phyloP scores from a whole-genome alignment of 78 protist genomes.

The Dictyostelium intermedium region DNA sequence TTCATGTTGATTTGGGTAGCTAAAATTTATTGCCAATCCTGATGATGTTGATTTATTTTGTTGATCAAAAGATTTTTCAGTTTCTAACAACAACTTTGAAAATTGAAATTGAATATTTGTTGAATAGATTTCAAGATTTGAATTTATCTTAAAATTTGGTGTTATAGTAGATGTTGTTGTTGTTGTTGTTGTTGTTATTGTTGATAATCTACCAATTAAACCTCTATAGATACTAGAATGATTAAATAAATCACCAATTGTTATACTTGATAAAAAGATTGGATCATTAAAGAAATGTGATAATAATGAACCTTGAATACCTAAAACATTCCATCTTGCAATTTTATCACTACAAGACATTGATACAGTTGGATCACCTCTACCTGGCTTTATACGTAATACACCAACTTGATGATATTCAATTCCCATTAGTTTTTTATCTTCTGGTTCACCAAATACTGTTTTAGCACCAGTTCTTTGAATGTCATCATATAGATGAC shows the following conservation, averaged over 20 bases:
- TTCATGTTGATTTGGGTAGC: slow-evolving; percentile 29
- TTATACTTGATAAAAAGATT: slow-evolving; percentile 23
- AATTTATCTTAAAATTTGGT: background rate
- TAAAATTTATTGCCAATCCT: slow-evolving; percentile 54
- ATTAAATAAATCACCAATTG: slow-evolving; percentile 58
- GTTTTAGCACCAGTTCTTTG: slow-evolving; percentile 75
- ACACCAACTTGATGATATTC: slow-evolving; percentile 69
- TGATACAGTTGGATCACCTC: slow-evolving; percentile 79
- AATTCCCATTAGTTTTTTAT: slow-evolving; percentile 14
- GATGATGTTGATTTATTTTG: slow-evolving; percentile 7
- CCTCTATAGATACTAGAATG: slow-evolving; percentile 4
- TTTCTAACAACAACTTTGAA: slow-evolving; percentile 20
- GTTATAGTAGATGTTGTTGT: background rate
- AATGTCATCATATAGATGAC: background rate
- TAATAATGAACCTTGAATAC: slow-evolving; percentile 83
- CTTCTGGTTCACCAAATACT: slow-evolving; percentile 54
- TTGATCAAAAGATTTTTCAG: too few species aligned
- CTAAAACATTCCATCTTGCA: slow-evolving; percentile 76
- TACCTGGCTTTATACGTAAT: slow-evolving; percentile 82
- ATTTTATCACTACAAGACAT: slow-evolving; percentile 88
- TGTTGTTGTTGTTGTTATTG: background rate
- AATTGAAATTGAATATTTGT: background rate
- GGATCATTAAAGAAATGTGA: slow-evolving; percentile 20
- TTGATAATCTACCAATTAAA: slow-evolving; percentile 2
- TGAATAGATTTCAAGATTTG: background rate